Conservation (phyloP, 176 grass and related monocot genomes). For the Hyparrhenia diplandra region DNA sequence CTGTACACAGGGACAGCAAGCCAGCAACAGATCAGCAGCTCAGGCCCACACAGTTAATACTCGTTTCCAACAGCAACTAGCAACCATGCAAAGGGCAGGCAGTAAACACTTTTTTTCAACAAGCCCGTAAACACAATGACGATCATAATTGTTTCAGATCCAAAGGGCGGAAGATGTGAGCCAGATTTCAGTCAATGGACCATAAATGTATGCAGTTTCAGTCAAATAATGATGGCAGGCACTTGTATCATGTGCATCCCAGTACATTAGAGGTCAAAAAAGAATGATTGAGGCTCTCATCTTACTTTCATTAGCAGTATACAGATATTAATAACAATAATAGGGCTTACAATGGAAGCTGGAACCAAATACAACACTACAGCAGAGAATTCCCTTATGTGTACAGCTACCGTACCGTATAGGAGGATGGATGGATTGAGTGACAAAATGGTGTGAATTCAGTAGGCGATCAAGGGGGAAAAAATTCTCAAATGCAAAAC, state of each 20-base stretch:
- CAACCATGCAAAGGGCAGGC: neutral
- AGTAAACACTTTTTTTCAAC: neutral
- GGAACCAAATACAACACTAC: constrained; percentile 10
- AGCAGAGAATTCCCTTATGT: neutral
- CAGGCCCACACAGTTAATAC: neutral
- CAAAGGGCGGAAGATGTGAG: neutral
- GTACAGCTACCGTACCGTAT: constrained; percentile 29
- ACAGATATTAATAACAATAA: constrained; percentile 9
- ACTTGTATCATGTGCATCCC: neutral
- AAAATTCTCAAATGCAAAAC: constrained; percentile 26
- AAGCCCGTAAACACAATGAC: neutral
- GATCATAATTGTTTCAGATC: neutral
- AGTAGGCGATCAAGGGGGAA: neutral
- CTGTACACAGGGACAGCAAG: neutral
- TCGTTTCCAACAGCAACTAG: neutral
- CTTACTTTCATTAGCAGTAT: constrained; percentile 11
- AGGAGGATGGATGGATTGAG: constrained; percentile 6
- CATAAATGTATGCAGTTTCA: neutral
- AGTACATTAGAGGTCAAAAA: constrained; percentile 16
- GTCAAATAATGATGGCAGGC: neutral
- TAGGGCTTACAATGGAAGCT: constrained; percentile 25
- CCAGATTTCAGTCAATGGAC: neutral
- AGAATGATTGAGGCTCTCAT: constrained; percentile 29
- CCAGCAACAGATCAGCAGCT: neutral
- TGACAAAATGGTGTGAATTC: constrained; percentile 26